A percentile compares a stretch with the other conserved stretches of the same genome.
Evolutionary conservation across 352 stramenopile genomes (phyloP).

Genomic region (Peronospora belbahrii): DNA sequence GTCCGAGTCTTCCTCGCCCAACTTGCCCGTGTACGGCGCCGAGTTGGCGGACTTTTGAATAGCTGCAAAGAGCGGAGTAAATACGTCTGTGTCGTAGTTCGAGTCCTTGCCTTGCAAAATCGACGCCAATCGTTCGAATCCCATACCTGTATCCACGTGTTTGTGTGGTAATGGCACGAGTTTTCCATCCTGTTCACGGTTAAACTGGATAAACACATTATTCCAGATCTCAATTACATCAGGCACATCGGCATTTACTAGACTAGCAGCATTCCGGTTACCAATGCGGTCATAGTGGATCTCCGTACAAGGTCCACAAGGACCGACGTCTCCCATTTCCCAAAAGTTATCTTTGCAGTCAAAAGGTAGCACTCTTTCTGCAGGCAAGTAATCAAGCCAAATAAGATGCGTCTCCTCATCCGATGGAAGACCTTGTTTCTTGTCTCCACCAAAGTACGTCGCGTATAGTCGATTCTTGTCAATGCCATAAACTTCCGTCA

Average conservation of each 20-base stretch:
- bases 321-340: conserved; percentile 99
- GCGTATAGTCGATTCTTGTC: conserved; percentile 92
- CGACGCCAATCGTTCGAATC: conserved; percentile 92
- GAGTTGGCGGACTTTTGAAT: conserved; percentile 85
- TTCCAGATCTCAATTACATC: conserved; percentile 99
- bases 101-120: conserved; percentile 90
- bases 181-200: conserved; percentile 87
- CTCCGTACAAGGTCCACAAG: conserved; percentile 98
- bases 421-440: conserved; percentile 50
- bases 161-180: conserved; percentile 90
- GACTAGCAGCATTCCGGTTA: conserved; percentile 79
- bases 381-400: conserved; percentile 82
- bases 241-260: conserved; percentile 97
- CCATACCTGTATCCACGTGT: conserved; percentile 99
- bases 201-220: conserved; percentile 99
- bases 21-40: conserved; percentile 71
- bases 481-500: conserved; percentile 94
- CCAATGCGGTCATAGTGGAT: conserved; percentile 99
- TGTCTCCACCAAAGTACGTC: conserved; percentile 98
- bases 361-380: conserved; percentile 90
- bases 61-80: conserved; percentile 92
- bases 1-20: conserved; percentile 86
- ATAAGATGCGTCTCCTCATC: conserved; percentile 93
- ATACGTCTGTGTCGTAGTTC: conserved; percentile 99
- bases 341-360: conserved; percentile 99